phyloP scores from a whole-genome alignment of 352 stramenopile genomes.

The Phytophthora pinifolia region DNA sequence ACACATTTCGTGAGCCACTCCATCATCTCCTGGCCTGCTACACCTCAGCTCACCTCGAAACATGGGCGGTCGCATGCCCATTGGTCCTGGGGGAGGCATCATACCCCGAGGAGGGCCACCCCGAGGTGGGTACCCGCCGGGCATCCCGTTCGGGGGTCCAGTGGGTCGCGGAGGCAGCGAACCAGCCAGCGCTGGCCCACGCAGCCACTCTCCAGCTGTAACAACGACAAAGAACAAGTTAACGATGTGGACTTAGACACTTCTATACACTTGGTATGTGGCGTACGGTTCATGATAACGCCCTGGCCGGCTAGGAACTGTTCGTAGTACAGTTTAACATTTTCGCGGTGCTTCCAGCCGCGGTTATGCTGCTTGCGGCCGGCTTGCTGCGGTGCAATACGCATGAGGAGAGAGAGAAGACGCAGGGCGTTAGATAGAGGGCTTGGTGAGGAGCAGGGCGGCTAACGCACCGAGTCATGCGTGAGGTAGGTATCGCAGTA shows the following conservation, averaged over 20 bases:
- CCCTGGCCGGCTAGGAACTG: slow-evolving; percentile 80
- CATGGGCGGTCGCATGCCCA: slow-evolving; percentile 73
- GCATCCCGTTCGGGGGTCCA: slow-evolving; percentile 36
- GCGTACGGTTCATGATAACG: slow-evolving; percentile 76
- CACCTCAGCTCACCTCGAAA: slow-evolving; percentile 40
- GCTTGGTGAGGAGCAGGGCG: neutral
- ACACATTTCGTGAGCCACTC: neutral
- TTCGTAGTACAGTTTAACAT: slow-evolving; percentile 94
- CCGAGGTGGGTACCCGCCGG: slow-evolving; percentile 63
- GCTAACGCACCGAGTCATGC: slow-evolving; percentile 85
- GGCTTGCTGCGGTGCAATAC: slow-evolving; percentile 59
- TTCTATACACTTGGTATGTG: neutral
- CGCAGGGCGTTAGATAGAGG: slow-evolving; percentile 1
- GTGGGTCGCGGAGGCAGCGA: slow-evolving; percentile 48
- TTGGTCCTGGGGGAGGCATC: slow-evolving; percentile 57
- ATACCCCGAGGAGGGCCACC: slow-evolving; percentile 69
- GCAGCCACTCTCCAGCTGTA: slow-evolving; percentile 76
- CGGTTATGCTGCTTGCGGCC: slow-evolving; percentile 94
- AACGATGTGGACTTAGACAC: neutral
- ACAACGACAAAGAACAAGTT: neutral
- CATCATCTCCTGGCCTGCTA: neutral
- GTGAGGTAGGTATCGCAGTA: slow-evolving; percentile 96
- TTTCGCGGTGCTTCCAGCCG: slow-evolving; percentile 95
- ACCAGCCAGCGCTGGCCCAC: slow-evolving; percentile 37
- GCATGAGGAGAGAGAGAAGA: slow-evolving; percentile 14